Conservation (phyloP, 768 basidiomycete species). For the Hygrophorus pudorinus region DNA sequence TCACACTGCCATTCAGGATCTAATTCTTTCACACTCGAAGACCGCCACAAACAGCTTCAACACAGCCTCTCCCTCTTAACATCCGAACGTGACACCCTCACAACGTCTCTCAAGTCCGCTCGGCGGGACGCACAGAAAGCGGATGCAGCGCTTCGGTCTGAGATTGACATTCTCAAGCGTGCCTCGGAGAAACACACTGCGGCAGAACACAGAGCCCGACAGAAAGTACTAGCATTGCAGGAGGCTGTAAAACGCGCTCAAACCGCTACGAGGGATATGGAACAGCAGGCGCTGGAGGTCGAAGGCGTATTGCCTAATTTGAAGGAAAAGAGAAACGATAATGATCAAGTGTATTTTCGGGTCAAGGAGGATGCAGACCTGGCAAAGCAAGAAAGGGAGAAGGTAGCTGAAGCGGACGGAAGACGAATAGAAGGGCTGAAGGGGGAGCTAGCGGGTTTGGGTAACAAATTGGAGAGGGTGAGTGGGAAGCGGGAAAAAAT, state of each 20-base stretch:
- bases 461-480: constrained; percentile 59
- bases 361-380: constrained; percentile 29
- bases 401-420: constrained; percentile 24
- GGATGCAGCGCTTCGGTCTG: constrained; percentile 68
- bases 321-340: constrained; percentile 14
- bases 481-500: constrained; percentile 56
- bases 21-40: constrained; percentile 48
- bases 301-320: constrained; percentile 30
- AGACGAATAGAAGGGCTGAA: constrained; percentile 4
- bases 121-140: constrained; percentile 78
- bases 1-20: constrained; percentile 8
- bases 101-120: constrained; percentile 61
- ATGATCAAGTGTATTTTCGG: constrained; percentile 30
- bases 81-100: constrained; percentile 59
- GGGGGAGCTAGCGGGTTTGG: constrained; percentile 29
- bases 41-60: constrained; percentile 55
- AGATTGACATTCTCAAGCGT: constrained; percentile 78
- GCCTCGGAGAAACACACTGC: constrained; percentile 66
- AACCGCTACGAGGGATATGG: constrained; percentile 31
- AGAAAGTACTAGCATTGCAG: constrained; percentile 81
- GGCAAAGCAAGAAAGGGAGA: constrained; percentile 36
- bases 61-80: constrained; percentile 54
- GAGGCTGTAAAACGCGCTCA: constrained; percentile 79
- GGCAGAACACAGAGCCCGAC: constrained; percentile 70
- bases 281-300: constrained; percentile 39